Base-by-base conservation (phyloP, 2,329 filamentous ascomycete genomes). In the Calonectria pauciramosa region DNA sequence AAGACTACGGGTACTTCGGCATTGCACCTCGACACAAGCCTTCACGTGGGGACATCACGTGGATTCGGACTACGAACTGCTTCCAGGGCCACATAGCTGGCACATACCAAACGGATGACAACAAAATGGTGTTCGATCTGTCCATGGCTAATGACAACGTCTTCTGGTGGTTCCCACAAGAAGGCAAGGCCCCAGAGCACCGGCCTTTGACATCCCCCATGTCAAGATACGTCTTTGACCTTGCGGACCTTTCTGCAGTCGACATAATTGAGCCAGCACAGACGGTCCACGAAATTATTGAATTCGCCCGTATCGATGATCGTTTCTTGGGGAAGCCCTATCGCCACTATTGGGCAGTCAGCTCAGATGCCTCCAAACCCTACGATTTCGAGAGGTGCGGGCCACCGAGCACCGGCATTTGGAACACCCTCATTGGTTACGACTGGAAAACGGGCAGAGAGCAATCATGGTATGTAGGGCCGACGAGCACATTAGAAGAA, bases 71-170 rank as follows among this genome's bases (percentile, higher is more conserved):
- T 2, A 66, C 72, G 0, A 75, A 75, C 20, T 38, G 69, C 6
- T 77, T 77, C 9, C 75, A 76, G 1, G 75, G 75, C 0, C 74
- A 77, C n/a, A 59, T 76, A 10, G 74, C 68, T 1, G 74, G 74
- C 0, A 56, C 71, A 2, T 77, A 76, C 20, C 67, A 77, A 16
- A 34, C n/a, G n/a, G n/a, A 74, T 13, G 65, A 77, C 0, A 59
- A 68, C 0, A 65, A 74, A 14, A 59, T 77, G 0, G 47, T 77
- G 0, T 51, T 51, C 10, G 75, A 77, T 7, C 36, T 76, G 0
- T 67, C 71, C 0, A 59, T 77, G 0, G 74, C 75, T 10, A 64
- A 76, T 0, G 71, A 63, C 2, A 77, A 76, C 1, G 52, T 77
- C 1, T 77, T 77, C 26, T 77, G 63, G 13, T 76, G 70, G 44